phyloP scores from a whole-genome alignment of 2,329 filamentous ascomycete species.

The Alternaria novae-zelandiae region DNA sequence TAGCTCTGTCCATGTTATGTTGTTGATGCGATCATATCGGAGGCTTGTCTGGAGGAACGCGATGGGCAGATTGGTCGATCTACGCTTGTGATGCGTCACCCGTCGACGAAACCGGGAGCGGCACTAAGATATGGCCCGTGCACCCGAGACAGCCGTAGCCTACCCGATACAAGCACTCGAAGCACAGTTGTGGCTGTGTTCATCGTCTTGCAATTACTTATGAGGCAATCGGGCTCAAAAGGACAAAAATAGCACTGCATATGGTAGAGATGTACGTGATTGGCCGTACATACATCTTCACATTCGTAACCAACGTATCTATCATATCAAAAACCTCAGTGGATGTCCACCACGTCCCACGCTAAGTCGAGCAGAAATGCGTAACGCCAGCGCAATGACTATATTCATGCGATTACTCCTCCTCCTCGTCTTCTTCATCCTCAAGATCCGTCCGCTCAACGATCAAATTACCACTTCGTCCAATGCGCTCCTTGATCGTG shows the following conservation, averaged over 20 bases:
- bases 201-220: neutral
- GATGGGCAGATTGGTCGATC: slow-evolving; percentile 8
- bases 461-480: slow-evolving; percentile 84
- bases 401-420: slow-evolving; percentile 4
- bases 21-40: slow-evolving; percentile 1
- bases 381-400: neutral
- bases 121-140: slow-evolving; percentile 4
- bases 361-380: slow-evolving; percentile 2
- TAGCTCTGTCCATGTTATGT: slow-evolving; percentile 30
- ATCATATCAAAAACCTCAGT: neutral
- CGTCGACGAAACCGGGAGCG: neutral
- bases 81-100: slow-evolving; percentile 5
- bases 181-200: neutral
- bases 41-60: slow-evolving; percentile 1
- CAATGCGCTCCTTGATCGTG: slow-evolving; percentile 75
- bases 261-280: neutral
- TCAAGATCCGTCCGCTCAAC: slow-evolving; percentile 74
- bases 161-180: neutral
- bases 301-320: neutral
- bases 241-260: neutral
- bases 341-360: slow-evolving; percentile 1
- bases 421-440: slow-evolving; percentile 57
- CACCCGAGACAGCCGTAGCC: neutral
- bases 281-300: neutral
- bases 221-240: neutral